Conservation (phyloP, 2,329 filamentous ascomycete species). For the Monilinia aucupariae region DNA sequence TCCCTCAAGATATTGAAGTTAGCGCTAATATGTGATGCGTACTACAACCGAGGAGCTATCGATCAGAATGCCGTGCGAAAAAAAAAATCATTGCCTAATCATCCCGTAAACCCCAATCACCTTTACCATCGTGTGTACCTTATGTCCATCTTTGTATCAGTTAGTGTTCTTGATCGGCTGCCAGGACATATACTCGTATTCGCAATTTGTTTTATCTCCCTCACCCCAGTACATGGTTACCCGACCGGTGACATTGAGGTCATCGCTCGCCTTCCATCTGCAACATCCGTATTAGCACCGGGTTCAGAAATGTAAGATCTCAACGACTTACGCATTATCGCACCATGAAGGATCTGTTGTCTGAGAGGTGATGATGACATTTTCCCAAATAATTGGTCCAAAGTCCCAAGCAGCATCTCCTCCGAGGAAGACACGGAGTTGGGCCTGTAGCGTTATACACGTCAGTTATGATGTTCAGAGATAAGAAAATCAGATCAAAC, state of each 20-base stretch:
- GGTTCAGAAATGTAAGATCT: too few species aligned
- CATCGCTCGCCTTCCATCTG: background rate
- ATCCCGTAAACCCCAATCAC: background rate
- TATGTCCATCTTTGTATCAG: background rate
- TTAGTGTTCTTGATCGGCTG: background rate
- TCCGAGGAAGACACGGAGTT: conserved; percentile 10
- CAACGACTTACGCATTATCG: background rate
- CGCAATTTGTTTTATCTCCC: background rate
- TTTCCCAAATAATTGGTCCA: conserved; percentile 21
- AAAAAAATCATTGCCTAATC: background rate
- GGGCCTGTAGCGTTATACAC: conserved; percentile 8
- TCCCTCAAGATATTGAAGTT: background rate
- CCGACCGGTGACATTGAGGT: background rate
- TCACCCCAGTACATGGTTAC: background rate
- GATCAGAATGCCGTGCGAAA: background rate
- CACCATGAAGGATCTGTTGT: conserved; percentile 6
- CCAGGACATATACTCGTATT: background rate
- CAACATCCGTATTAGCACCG: background rate
- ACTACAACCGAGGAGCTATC: background rate
- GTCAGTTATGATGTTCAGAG: background rate
- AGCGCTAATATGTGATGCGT: too few species aligned
- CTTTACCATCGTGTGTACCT: background rate
- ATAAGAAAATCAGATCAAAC: background rate
- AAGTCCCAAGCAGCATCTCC: conserved; percentile 21
- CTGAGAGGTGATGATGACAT: background rate